Evolutionary conservation across 2,329 filamentous ascomycete species (phyloP).

Genomic region (Onygenales sp.): DNA sequence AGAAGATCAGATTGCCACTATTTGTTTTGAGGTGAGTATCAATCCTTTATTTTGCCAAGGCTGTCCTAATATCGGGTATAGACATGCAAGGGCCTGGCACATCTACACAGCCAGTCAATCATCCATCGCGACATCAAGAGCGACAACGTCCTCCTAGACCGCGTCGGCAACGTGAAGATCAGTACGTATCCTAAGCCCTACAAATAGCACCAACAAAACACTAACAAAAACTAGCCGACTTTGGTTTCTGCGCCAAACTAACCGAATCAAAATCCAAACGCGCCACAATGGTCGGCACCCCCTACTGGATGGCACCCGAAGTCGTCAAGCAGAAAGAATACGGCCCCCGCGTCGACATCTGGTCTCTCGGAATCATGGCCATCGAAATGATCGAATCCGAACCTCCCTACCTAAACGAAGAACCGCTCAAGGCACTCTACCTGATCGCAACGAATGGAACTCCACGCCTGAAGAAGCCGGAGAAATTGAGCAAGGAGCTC

Average conservation of each 20-base stretch:
- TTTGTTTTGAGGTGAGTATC: conserved; percentile 76
- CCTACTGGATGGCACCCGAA: conserved; percentile 99
- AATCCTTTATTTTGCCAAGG: not conserved
- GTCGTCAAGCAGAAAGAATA: conserved; percentile 99
- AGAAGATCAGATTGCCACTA: conserved; percentile 95
- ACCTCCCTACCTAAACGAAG: conserved; percentile 94
- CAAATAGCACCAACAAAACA: conserved; percentile 9
- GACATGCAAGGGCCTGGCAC: conserved; percentile 92
- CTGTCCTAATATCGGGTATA: conserved; percentile 33
- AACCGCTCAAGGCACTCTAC: conserved; percentile 93
- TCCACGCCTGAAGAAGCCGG: conserved; percentile 91
- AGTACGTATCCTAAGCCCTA: conserved; percentile 51
- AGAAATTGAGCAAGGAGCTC: conserved; percentile 94
- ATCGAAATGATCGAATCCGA: conserved; percentile 99
- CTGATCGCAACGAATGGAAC: conserved; percentile 97
- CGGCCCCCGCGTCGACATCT: conserved; percentile 95
- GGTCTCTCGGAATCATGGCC: conserved; percentile 98
- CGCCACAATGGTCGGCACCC: conserved; percentile 97
- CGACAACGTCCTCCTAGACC: conserved; percentile 93
- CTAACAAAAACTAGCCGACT: conserved; percentile 61
- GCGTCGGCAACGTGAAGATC: conserved; percentile 93
- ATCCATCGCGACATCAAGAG: conserved; percentile 99
- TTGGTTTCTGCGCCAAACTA: conserved; percentile 97
- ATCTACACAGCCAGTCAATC: conserved; percentile 91
- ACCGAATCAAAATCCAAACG: conserved; percentile 95